Evolutionary conservation across 192 early-diverging fungal species (phyloP).

Genomic region (Coemansia sp.): DNA sequence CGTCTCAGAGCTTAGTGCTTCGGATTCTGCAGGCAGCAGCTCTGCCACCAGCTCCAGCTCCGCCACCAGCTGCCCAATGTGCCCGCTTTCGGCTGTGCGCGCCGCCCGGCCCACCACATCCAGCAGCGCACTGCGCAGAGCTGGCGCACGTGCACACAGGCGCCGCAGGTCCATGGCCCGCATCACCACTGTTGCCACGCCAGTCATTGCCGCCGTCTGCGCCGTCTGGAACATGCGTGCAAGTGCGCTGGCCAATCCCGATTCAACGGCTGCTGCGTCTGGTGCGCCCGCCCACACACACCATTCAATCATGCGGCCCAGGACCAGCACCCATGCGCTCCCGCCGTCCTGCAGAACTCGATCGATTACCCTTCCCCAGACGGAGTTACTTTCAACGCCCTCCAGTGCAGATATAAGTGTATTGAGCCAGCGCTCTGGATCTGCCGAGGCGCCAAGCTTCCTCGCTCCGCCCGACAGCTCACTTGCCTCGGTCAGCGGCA

Average conservation of each 20-base stretch:
- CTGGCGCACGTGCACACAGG: slow-evolving; percentile 27
- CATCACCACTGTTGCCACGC: not conserved
- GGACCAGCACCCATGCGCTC: slow-evolving; percentile 31
- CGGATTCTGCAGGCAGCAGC: slow-evolving; percentile 26
- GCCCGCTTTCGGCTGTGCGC: not conserved
- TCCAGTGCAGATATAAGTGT: not conserved
- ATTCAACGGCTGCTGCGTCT: slow-evolving; percentile 18
- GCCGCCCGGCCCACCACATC: slow-evolving; percentile 11
- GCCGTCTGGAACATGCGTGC: slow-evolving; percentile 13
- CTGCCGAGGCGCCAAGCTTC: not conserved
- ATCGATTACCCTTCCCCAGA: slow-evolving; percentile 17
- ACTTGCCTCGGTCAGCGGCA: slow-evolving; percentile 1
- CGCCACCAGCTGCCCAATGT: slow-evolving; percentile 2
- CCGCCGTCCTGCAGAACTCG: not conserved
- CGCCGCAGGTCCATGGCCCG: slow-evolving; percentile 30
- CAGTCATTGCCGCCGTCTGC: not conserved
- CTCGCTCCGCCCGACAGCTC: too few relatives aligned
- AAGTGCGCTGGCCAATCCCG: slow-evolving; percentile 20
- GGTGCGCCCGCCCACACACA: slow-evolving; percentile 32
- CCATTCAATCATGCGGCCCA: slow-evolving; percentile 33
- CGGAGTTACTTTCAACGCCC: not conserved
- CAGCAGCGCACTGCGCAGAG: slow-evolving; percentile 32
- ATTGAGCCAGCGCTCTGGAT: slow-evolving; percentile 32
- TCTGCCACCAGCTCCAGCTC: slow-evolving; percentile 40
- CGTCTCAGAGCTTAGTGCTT: slow-evolving; percentile 15